Conservation (phyloP, 2,329 filamentous ascomycete species). For the Alternaria sp. region DNA sequence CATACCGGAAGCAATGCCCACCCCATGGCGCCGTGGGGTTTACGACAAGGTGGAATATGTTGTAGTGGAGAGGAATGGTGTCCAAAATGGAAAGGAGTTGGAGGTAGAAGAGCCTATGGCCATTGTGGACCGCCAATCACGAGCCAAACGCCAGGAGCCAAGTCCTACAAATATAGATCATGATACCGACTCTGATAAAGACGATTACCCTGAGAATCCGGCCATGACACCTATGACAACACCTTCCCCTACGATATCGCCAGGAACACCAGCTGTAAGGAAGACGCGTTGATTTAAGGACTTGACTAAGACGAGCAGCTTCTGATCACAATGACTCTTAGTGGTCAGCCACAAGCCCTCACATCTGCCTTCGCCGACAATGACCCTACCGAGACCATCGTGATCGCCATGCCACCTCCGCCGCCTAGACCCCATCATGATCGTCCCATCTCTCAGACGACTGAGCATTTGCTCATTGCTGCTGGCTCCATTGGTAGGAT, state of each 20-base stretch:
- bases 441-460: slow-evolving; percentile 45
- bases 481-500: slow-evolving; percentile 52
- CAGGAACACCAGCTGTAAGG: slow-evolving; percentile 35
- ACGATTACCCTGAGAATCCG: slow-evolving; percentile 13
- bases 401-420: slow-evolving; percentile 35
- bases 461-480: slow-evolving; percentile 53
- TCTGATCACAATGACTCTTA: slow-evolving; percentile 35
- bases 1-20: slow-evolving; percentile 42
- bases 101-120: slow-evolving; percentile 28
- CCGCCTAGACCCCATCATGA: slow-evolving; percentile 24
- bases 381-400: slow-evolving; percentile 39
- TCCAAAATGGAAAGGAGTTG: slow-evolving; percentile 24
- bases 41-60: slow-evolving; percentile 41
- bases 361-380: slow-evolving; percentile 33
- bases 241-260: slow-evolving; percentile 13
- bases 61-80: slow-evolving; percentile 38
- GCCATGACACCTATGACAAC: slow-evolving; percentile 5
- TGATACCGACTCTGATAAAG: slow-evolving; percentile 29
- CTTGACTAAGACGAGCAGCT: slow-evolving; percentile 35
- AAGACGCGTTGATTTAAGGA: background rate
- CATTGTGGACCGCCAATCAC: slow-evolving; percentile 27
- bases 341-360: slow-evolving; percentile 22
- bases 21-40: slow-evolving; percentile 32
- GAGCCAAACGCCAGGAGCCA: slow-evolving; percentile 27
- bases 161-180: slow-evolving; percentile 16